Evolutionary conservation across 2,329 filamentous ascomycete genomes (phyloP), one percentile per base, ranked within the genome.

Genomic region (Neonectria ditissima): DNA sequence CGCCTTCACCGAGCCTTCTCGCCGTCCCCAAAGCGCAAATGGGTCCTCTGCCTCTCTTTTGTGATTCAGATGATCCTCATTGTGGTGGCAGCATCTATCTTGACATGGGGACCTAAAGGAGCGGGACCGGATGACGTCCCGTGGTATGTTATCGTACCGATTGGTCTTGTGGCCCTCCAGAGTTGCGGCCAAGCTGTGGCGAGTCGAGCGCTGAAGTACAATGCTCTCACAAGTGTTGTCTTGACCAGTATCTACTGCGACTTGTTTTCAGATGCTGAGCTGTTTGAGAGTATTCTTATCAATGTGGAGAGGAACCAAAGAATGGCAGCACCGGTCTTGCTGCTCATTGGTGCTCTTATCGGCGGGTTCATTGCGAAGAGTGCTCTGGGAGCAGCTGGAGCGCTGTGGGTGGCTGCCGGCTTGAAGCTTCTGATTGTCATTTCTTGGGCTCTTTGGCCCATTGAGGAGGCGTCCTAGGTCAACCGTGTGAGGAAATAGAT

Each of bases 241-340:
- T 78, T 96, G 63, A 95, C 92, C 1, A 93, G 91, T 74, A 89
- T 92, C 65, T 95, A 94, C 80, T 94, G 91, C 74, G 92, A 95
- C 75, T 74, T 95, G 20, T 93, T 93, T 69, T 91, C 89, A 1
- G 91, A 93, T 60, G 78, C 80, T 32, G 76, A 82, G 24, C 70
- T 87, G 4, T 83, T 87, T 37, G 75, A 66, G 52, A 62, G 64
- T 34, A 16, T 76, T 1, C 51, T 73, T 9, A 65, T 74, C 43
- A 87, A 87, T 62, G 75, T 75, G 6, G 84, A 87, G 73, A 75
- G 85, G 32, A 87, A 87, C 66, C 80, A 83, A 20, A 76, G 86
- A 47, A 74, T 82, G 2, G 82, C 77, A 0, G 86, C 86, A 1
- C 85, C 85, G 2, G 53, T 83, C 2, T 69, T 86, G 48, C 77